Evolutionary conservation across 306 rosid genomes (phyloP).

Genomic region (Cotoneaster glaucophyllus): DNA sequence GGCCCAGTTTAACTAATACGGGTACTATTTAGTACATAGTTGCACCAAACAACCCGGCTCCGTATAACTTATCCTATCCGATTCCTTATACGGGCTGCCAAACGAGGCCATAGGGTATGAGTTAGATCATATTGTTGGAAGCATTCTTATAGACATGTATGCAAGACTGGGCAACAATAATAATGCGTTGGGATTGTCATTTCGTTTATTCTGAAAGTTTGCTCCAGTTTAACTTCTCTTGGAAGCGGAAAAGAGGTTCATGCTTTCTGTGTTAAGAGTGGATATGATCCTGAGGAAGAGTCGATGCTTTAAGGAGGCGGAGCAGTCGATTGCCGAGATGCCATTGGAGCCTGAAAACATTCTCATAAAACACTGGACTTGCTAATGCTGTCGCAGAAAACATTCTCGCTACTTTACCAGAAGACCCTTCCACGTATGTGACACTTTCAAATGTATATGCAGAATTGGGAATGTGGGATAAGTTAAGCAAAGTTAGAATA

Average conservation of each 20-base stretch:
- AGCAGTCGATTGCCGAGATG: conserved; percentile 48
- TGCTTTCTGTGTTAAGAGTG: conserved; percentile 58
- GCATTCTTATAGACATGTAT: conserved; percentile 62
- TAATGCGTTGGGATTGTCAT: conserved; percentile 48
- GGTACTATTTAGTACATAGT: too few species aligned
- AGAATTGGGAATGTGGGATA: conserved; percentile 72
- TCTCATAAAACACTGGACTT: conserved; percentile 49
- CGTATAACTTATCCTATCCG: too few species aligned
- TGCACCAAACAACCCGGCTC: too few species aligned
- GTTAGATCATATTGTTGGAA: conserved; percentile 63
- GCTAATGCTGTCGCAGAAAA: conserved; percentile 45
- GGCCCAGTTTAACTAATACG: too few species aligned
- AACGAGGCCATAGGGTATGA: conserved; percentile 36
- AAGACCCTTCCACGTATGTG: conserved; percentile 66
- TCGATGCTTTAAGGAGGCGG: conserved; percentile 54
- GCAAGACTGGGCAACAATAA: conserved; percentile 47
- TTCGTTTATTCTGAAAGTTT: conserved; percentile 56
- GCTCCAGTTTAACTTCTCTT: conserved; percentile 59
- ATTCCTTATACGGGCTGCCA: too few species aligned
- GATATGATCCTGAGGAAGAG: conserved; percentile 62
- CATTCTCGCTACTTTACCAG: conserved; percentile 50
- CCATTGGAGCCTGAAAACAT: conserved; percentile 73
- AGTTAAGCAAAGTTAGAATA: conserved; percentile 51
- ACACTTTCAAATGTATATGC: conserved; percentile 72
- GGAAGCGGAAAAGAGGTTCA: conserved; percentile 73